Evolutionary conservation across 495 filamentous ascomycete genomes (phyloP), one percentile per base, ranked within the genome.

Genomic region (Cryomyces minteri): DNA sequence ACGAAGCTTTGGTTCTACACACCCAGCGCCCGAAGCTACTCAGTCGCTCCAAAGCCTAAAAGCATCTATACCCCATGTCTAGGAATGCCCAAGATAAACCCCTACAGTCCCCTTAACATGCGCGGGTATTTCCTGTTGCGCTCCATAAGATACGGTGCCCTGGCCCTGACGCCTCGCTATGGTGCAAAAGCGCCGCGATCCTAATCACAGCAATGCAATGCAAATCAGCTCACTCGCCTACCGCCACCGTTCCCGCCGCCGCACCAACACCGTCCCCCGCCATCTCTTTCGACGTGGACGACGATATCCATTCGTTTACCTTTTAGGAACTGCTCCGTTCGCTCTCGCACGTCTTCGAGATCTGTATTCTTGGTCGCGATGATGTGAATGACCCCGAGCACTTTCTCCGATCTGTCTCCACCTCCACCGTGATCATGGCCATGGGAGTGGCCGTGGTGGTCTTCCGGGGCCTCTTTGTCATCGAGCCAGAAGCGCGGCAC

Each of bases 401-500:
- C 47, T 44, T 53, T 50, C 45, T 56, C 46, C 29, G 31, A 5
- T 29, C 30, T 32, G 31, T 38, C 32, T 12, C 25, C 18, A n/a
- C 31, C 25, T 12, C 32, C 25, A 4, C 28, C 38, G 37, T 41
- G 11, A 39, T 48, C 36, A 34, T 62, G 54, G 5, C 32, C 47
- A 52, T 65, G 59, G 43, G 48, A 39, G 36, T 61, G 51, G 36
- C 57, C 33, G 43, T 55, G 50, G 34, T 63, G 54, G 5, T 41
- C 48, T 39, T 56, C 62, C 12, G 54, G 51, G 37, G 32, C 62
- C 4, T 80, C 79, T 48, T 88, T 85, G 43, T 65, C 61, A 47
- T 88, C 84, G 28, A 94, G 64, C 92, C 92, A 99, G 55, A 99
- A 96, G 50, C 85, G 80, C 1, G 88, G 88, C 4, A 83, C 88